These are phyloP conservation scores for Wallacemonas rigidus DNA, from an alignment of 208 protist species.

Conservation along the genomic window DNA sequence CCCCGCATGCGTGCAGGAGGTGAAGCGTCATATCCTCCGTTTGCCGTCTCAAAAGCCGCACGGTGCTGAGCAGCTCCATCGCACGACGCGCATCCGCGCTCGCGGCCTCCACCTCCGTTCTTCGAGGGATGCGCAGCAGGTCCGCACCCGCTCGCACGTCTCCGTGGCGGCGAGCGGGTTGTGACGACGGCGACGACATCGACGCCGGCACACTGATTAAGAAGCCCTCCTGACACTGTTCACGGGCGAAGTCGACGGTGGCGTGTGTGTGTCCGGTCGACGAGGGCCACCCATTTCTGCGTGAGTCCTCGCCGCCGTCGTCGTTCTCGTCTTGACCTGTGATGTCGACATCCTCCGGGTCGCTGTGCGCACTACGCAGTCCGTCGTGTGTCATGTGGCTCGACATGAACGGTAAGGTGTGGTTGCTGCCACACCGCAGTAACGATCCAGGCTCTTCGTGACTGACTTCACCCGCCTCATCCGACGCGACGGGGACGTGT, in stretches of 20 bases:
- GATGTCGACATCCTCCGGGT: neutral
- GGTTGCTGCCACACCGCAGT: conserved; percentile 1
- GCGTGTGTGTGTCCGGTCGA: neutral
- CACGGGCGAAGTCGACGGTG: no score
- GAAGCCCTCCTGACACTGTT: no score
- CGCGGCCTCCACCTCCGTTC: neutral
- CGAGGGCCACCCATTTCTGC: neutral
- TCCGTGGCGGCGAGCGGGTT: no score
- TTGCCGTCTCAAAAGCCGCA: conserved; percentile 52
- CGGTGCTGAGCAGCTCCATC: conserved; percentile 35
- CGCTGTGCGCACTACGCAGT: neutral
- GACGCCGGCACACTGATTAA: no score
- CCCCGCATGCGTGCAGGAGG: conserved; percentile 54
- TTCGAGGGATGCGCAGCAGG: neutral
- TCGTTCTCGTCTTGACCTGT: neutral
- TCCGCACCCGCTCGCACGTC: neutral
- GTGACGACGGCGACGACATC: no score
- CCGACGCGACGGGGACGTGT: neutral
- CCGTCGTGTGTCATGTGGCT: neutral
- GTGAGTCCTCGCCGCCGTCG: conserved; percentile 3
- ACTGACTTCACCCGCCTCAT: neutral
- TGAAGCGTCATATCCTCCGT: conserved; percentile 54
- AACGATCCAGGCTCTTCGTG: neutral
- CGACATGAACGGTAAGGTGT: conserved; percentile 1
- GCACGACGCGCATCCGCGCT: conserved; percentile 32